These are phyloP conservation scores for Trematosphaeria pertusa DNA, from an alignment of 2,329 filamentous ascomycete species.

Conservation along the genomic window DNA sequence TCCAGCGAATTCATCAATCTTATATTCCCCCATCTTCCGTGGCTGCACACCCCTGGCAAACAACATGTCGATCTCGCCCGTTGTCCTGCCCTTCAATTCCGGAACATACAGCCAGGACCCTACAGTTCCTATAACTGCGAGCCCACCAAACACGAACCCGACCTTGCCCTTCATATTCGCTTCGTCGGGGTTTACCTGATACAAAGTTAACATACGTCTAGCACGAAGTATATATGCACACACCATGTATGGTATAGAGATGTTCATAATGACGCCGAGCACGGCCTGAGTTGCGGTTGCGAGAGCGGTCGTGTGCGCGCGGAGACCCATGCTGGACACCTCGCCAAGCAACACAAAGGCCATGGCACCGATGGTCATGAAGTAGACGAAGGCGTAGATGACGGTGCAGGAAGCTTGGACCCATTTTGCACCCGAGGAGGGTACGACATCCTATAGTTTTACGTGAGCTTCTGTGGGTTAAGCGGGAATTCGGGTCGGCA, in stretches of 20 bases:
- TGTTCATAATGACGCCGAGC: constrained; percentile 38
- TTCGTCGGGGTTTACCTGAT: background rate
- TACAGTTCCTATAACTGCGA: background rate
- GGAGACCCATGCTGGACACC: constrained; percentile 77
- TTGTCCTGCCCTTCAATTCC: background rate
- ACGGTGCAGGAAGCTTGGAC: constrained; percentile 33
- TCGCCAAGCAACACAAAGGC: constrained; percentile 73
- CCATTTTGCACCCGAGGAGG: constrained; percentile 39
- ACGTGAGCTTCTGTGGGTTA: too few species aligned
- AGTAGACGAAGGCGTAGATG: constrained; percentile 68
- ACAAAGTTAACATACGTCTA: too few species aligned
- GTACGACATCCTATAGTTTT: constrained; percentile 32
- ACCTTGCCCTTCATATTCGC: background rate
- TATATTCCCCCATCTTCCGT: background rate
- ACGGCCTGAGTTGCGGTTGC: constrained; percentile 57
- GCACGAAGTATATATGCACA: too few species aligned
- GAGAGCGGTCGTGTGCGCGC: constrained; percentile 87
- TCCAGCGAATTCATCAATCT: background rate
- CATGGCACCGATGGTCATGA: constrained; percentile 62
- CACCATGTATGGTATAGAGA: background rate
- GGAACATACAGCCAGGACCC: background rate
- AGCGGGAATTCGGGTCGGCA: too few species aligned
- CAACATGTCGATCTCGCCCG: background rate
- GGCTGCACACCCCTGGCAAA: background rate
- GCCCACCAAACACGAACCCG: background rate